Evolutionary conservation across 345 rosid species (phyloP).

Genomic region (Arabis hirsuta): DNA sequence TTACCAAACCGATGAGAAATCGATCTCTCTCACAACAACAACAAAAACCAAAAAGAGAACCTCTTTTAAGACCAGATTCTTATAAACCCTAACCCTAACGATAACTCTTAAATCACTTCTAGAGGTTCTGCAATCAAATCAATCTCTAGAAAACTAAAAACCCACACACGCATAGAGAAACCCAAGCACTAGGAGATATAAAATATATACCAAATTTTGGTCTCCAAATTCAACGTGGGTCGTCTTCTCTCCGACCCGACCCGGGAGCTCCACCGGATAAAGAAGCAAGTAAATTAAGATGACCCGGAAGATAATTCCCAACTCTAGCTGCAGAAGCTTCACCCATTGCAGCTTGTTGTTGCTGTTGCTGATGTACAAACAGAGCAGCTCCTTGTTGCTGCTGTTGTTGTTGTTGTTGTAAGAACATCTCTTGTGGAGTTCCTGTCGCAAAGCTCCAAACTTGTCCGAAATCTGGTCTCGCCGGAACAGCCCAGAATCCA

Average conservation of each 20-base stretch:
- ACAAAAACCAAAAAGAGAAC: not conserved
- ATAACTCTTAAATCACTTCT: slow-evolving; percentile 14
- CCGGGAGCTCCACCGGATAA: slow-evolving; percentile 72
- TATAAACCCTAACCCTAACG: slow-evolving; percentile 39
- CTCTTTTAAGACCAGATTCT: not conserved
- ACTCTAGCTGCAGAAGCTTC: slow-evolving; percentile 94
- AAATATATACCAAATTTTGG: slow-evolving; percentile 27
- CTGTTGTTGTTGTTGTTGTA: slow-evolving; percentile 52
- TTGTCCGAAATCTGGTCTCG: slow-evolving; percentile 74
- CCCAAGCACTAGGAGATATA: slow-evolving; percentile 8
- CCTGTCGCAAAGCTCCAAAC: slow-evolving; percentile 79
- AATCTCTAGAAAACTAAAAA: slow-evolving; percentile 4
- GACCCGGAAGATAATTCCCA: slow-evolving; percentile 84
- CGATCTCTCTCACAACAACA: slow-evolving; percentile 1
- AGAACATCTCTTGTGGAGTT: slow-evolving; percentile 65
- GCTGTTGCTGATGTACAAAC: slow-evolving; percentile 74
- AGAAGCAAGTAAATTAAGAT: slow-evolving; percentile 83
- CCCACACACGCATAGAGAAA: slow-evolving; percentile 5
- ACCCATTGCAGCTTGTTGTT: slow-evolving; percentile 62
- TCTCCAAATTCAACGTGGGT: slow-evolving; percentile 30
- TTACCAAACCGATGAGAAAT: slow-evolving; percentile 9
- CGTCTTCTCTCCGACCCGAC: slow-evolving; percentile 73
- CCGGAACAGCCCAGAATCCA: slow-evolving; percentile 94
- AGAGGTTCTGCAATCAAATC: slow-evolving; percentile 1
- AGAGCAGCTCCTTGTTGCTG: slow-evolving; percentile 46